These are phyloP conservation scores for Lumnitzera racemosa DNA, from an alignment of 345 rosid species.

Conservation along the genomic window DNA sequence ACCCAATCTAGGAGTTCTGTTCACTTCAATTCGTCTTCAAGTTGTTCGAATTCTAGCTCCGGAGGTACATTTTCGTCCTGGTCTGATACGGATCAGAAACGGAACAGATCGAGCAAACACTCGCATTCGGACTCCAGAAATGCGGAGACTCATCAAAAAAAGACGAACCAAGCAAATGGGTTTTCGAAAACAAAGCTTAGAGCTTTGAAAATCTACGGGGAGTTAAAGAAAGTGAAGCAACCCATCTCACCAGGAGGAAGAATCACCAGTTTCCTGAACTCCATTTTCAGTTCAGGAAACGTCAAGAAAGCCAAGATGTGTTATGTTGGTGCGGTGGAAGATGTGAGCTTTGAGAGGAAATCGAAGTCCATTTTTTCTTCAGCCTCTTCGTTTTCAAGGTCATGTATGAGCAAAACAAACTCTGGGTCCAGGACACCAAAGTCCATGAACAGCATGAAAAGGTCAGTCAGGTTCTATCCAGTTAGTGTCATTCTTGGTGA, in stretches of 20 bases:
- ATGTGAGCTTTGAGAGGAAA: slow-evolving; percentile 49
- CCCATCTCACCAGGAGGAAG: slow-evolving; percentile 77
- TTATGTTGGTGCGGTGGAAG: slow-evolving; percentile 49
- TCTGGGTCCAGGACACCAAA: background rate
- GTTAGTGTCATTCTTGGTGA: slow-evolving; percentile 59
- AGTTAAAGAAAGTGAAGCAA: slow-evolving; percentile 65
- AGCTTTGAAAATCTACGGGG: slow-evolving; percentile 46
- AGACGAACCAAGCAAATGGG: slow-evolving; percentile 25
- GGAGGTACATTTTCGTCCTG: slow-evolving; percentile 39
- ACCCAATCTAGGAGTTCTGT: background rate
- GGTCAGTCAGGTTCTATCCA: slow-evolving; percentile 60
- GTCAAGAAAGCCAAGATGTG: slow-evolving; percentile 73
- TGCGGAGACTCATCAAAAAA: slow-evolving; percentile 10
- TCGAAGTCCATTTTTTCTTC: slow-evolving; percentile 40
- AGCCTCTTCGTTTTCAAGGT: slow-evolving; percentile 46
- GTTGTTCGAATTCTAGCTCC: slow-evolving; percentile 47
- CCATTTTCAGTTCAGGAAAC: slow-evolving; percentile 58
- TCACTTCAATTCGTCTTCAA: slow-evolving; percentile 29
- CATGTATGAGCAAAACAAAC: slow-evolving; percentile 49
- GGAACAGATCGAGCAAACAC: background rate
- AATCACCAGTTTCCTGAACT: slow-evolving; percentile 59
- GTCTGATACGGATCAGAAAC: slow-evolving; percentile 39
- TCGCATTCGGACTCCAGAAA: slow-evolving; percentile 8
- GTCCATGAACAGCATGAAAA: slow-evolving; percentile 21
- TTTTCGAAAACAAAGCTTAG: slow-evolving; percentile 44